Base-by-base conservation (phyloP, 179 eudicot genomes). In the Actinidia arguta region DNA sequence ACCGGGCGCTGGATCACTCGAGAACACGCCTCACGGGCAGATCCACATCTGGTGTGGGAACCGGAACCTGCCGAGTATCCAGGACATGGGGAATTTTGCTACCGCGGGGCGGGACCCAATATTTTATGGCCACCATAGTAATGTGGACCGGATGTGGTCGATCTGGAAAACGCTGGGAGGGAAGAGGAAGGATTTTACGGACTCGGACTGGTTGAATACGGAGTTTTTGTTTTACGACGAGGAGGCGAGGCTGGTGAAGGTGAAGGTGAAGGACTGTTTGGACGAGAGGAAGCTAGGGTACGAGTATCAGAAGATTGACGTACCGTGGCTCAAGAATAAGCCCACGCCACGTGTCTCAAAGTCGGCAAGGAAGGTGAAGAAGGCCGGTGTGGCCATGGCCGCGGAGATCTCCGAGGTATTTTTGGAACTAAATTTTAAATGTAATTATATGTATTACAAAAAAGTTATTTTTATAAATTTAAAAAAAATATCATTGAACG, bases 51-150 rank as follows among this genome's bases (percentile, higher is more conserved):
- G 98, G 98, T 51, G 88, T 5, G 98, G 98, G 7, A 94, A 92
- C 42, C 84, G 84, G 0, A 83, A 66, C 67, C 93, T 90, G 48
- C 92, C 90, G 1, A 92, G 93, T n/a, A 16, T 73, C 0, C 97
- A 95, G 82, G 80, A 94, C 83, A 94, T 94, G 98, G 98, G 98
- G 1, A 89, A 86, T 84, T 95, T 95, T 69, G 92, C 92, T 85
- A 91, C 98, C 0, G 98, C 98, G 10, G 98, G 82, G 0, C 78
- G 94, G 6, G 98, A 95, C 78, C 97, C 98, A 1, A 48, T 95
- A 0, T 95, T 94, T 79, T 95, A 75, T 22, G 90, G 85, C 36
- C 98, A 95, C 79, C 98, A 95, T 25, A 25, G 89, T 1, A 95
- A 94, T 31, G 48, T 93, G 1, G 98, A 95, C 22, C 85, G 98